phyloP scores from a whole-genome alignment of 768 basidiomycete species.

The Agaricus blazei region DNA sequence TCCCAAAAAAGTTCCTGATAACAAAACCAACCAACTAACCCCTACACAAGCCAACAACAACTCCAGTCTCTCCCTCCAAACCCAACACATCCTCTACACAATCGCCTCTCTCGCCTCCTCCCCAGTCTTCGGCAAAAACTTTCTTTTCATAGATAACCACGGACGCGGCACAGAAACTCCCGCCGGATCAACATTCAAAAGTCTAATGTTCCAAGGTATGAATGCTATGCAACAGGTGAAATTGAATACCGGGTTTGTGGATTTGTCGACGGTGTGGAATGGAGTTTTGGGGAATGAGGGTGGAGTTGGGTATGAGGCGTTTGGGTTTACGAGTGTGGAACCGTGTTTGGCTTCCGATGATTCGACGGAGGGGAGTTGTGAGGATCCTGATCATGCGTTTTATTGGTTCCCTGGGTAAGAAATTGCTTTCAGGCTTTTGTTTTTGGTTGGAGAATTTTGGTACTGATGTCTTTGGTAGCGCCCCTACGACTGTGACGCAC shows the following conservation, averaged over 20 bases:
- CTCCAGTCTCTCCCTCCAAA: constrained; percentile 16
- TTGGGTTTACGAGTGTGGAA: constrained; percentile 37
- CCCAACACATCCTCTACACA: constrained; percentile 31
- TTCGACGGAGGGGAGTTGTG: constrained; percentile 3
- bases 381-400: constrained; percentile 6
- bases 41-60: background rate
- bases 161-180: constrained; percentile 37
- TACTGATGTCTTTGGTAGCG: background rate
- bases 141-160: constrained; percentile 49
- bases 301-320: constrained; percentile 40
- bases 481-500: constrained; percentile 2
- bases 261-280: constrained; percentile 42
- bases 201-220: constrained; percentile 36
- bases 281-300: constrained; percentile 29
- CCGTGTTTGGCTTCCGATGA: constrained; percentile 1
- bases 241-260: constrained; percentile 40
- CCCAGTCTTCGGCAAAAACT: constrained; percentile 42
- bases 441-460: background rate
- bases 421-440: background rate
- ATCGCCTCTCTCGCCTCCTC: constrained; percentile 35
- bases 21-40: no score
- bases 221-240: constrained; percentile 22
- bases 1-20: background rate
- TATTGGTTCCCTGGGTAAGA: constrained; percentile 7
- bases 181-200: constrained; percentile 41